phyloP scores from a whole-genome alignment of 805 yeast species.

The Torulaspora quercuum region DNA sequence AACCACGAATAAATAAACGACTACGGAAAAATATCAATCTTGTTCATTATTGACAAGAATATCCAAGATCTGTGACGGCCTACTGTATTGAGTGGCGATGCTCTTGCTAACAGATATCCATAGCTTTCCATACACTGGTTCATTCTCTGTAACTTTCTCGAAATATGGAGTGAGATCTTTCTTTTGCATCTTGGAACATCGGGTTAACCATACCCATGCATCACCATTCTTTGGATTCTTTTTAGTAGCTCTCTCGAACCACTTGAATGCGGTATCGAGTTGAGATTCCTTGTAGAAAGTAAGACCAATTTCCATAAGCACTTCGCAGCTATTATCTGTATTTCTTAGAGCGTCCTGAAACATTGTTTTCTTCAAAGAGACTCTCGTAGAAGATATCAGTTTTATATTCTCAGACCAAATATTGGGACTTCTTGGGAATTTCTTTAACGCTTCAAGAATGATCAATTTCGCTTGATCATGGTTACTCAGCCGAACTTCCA shows the following conservation, averaged over 20 bases:
- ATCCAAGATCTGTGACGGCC: slow-evolving; percentile 42
- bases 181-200: slow-evolving; percentile 40
- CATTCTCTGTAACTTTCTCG: slow-evolving; percentile 40
- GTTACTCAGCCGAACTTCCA: slow-evolving; percentile 55
- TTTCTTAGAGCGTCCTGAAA: slow-evolving; percentile 68
- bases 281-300: slow-evolving; percentile 67
- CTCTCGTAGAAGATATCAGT: slow-evolving; percentile 34
- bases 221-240: slow-evolving; percentile 66
- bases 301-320: slow-evolving; percentile 62
- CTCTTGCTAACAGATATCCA: slow-evolving; percentile 56
- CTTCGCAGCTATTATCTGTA: slow-evolving; percentile 56
- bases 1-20: no score
- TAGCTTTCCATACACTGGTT: slow-evolving; percentile 57
- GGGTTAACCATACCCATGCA: slow-evolving; percentile 64
- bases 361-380: slow-evolving; percentile 52
- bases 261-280: slow-evolving; percentile 57
- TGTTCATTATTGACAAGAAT: slow-evolving; percentile 12
- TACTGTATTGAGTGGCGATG: slow-evolving; percentile 44
- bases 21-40: no score
- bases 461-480: slow-evolving; percentile 50
- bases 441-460: slow-evolving; percentile 55
- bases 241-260: slow-evolving; percentile 70
- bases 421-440: slow-evolving; percentile 53
- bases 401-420: slow-evolving; percentile 65
- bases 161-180: slow-evolving; percentile 13